These are phyloP conservation scores for Diaporthe destruens DNA, from an alignment of 2,329 filamentous ascomycete genomes.

Conservation along the genomic window DNA sequence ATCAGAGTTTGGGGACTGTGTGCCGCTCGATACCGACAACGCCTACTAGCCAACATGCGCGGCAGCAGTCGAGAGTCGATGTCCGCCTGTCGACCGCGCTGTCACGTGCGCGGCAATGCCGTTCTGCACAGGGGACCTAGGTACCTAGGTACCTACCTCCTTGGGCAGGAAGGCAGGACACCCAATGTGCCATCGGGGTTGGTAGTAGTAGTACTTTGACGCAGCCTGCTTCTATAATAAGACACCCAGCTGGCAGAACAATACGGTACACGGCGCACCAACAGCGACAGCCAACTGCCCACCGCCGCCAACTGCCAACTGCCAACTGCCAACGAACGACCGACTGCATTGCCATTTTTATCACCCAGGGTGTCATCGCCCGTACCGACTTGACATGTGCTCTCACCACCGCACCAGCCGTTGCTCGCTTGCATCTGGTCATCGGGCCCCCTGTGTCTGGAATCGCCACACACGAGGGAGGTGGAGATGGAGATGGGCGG, in stretches of 20 bases:
- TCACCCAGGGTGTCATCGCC: conserved; percentile 7
- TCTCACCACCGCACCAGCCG: background rate
- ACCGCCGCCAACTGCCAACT: background rate
- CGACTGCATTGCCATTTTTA: conserved; percentile 14
- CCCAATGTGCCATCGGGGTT: background rate
- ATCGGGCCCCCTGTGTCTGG: conserved; percentile 7
- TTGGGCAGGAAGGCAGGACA: no score
- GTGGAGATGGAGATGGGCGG: conserved; percentile 11
- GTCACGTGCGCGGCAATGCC: conserved; percentile 1
- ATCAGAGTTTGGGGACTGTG: background rate
- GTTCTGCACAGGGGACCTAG: no score
- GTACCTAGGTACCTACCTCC: no score
- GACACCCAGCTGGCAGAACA: background rate
- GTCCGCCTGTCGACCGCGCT: background rate
- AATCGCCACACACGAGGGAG: background rate
- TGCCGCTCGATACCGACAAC: background rate
- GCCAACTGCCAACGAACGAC: background rate
- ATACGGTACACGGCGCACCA: no score
- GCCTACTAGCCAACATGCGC: background rate
- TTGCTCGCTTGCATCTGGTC: conserved; percentile 18
- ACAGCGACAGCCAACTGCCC: background rate
- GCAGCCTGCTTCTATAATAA: conserved; percentile 24
- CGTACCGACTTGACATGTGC: background rate
- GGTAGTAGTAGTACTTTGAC: conserved; percentile 8
- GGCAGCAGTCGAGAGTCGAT: background rate